These are phyloP conservation scores for Mariannaea elegans DNA, from an alignment of 2,329 filamentous ascomycete species.

Conservation along the genomic window DNA sequence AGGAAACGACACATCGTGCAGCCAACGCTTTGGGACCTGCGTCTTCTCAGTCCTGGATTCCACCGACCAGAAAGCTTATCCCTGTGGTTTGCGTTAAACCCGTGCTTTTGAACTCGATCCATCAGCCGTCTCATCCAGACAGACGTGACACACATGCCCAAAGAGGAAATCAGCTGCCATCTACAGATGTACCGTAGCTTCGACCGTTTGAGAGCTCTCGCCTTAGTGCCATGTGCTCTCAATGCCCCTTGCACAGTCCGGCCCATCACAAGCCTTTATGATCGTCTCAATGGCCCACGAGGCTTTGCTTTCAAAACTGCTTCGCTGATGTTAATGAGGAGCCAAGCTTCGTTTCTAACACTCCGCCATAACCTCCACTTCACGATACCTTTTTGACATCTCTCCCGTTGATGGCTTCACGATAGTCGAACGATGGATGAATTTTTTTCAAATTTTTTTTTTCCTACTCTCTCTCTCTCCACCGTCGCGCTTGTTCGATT, in stretches of 20 bases:
- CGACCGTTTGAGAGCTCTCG: constrained; percentile 14
- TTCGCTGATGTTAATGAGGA: background rate
- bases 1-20: constrained; percentile 45
- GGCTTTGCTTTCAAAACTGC: constrained; percentile 16
- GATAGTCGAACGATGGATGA: constrained; percentile 26
- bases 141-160: constrained; percentile 35
- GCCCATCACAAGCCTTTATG: constrained; percentile 11
- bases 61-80: constrained; percentile 19
- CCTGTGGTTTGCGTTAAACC: constrained; percentile 1
- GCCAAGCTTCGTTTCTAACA: constrained; percentile 3
- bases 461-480: constrained; percentile 9
- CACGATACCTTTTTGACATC: constrained; percentile 20
- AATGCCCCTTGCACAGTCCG: background rate
- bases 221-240: background rate
- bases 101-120: background rate
- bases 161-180: constrained; percentile 41
- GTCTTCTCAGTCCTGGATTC: constrained; percentile 23
- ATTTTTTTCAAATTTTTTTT: constrained; percentile 5
- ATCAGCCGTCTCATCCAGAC: constrained; percentile 28
- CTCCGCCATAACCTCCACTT: constrained; percentile 35
- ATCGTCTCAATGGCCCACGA: constrained; percentile 22
- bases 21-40: constrained; percentile 40
- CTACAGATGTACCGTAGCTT: constrained; percentile 27
- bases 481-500: background rate
- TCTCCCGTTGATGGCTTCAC: constrained; percentile 27